These are phyloP conservation scores for Xylariaceae sp. DNA, from an alignment of 2,329 filamentous ascomycete species.

Conservation along the genomic window DNA sequence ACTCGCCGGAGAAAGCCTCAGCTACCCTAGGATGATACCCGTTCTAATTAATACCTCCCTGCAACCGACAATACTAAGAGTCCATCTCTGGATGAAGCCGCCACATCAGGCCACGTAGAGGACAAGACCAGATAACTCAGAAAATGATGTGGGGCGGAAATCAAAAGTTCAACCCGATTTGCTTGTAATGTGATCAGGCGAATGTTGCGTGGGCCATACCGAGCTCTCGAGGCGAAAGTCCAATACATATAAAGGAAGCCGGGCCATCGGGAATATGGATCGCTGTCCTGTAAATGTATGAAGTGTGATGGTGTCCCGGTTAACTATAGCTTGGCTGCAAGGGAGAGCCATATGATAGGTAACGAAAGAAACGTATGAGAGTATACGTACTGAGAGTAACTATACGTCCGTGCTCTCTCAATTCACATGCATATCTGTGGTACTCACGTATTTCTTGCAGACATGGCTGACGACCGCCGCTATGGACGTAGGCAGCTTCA, in stretches of 20 bases:
- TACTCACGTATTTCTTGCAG: constrained; percentile 19
- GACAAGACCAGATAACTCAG: constrained; percentile 12
- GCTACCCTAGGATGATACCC: not conserved
- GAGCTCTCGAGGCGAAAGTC: constrained; percentile 12
- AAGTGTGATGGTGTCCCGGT: not conserved
- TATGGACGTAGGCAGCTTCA: not conserved
- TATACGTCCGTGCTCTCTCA: constrained; percentile 5
- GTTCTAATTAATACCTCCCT: not conserved
- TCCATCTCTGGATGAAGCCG: constrained; percentile 20
- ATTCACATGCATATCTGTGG: constrained; percentile 22
- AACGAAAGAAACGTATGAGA: not conserved
- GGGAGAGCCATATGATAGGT: not conserved
- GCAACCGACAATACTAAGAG: not conserved
- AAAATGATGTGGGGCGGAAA: constrained; percentile 14
- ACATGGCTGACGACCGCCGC: constrained; percentile 6
- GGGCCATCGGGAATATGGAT: constrained; percentile 13
- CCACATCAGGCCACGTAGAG: constrained; percentile 31
- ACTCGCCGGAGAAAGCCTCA: not conserved
- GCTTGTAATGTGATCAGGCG: constrained; percentile 16
- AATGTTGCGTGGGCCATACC: constrained; percentile 9
- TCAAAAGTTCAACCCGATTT: constrained; percentile 14
- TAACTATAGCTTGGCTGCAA: not conserved
- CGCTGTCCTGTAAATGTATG: not conserved
- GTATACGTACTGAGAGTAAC: not conserved
- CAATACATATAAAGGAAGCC: constrained; percentile 11